These are phyloP conservation scores for Candida qinlingensis DNA, from an alignment of 805 yeast genomes.

Conservation along the genomic window DNA sequence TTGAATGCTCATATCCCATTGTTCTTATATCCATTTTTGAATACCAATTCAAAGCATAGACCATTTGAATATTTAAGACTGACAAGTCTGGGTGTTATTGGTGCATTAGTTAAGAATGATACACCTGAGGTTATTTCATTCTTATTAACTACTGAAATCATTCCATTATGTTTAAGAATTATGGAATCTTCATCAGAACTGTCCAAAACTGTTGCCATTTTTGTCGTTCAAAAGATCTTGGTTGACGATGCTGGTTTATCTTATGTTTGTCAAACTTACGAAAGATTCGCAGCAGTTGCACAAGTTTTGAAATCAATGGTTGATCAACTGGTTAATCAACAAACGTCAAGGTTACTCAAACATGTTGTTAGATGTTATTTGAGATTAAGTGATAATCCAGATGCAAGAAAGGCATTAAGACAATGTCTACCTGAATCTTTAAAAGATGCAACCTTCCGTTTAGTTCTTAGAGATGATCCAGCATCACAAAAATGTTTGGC, in stretches of 20 bases:
- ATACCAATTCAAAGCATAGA: slow-evolving; percentile 85
- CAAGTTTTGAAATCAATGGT: slow-evolving; percentile 85
- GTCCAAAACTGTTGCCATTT: slow-evolving; percentile 93
- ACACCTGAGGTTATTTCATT: slow-evolving; percentile 93
- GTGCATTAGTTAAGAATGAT: slow-evolving; percentile 93
- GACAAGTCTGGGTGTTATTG: slow-evolving; percentile 93
- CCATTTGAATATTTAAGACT: slow-evolving; percentile 91
- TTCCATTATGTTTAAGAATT: slow-evolving; percentile 87
- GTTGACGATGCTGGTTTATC: slow-evolving; percentile 87
- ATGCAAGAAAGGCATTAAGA: slow-evolving; percentile 83
- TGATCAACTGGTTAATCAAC: slow-evolving; percentile 69
- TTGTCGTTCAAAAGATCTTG: slow-evolving; percentile 88
- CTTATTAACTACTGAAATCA: slow-evolving; percentile 89
- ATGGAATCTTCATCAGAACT: slow-evolving; percentile 95
- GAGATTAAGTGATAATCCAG: slow-evolving; percentile 82
- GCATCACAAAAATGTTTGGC: slow-evolving; percentile 85
- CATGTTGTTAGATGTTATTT: slow-evolving; percentile 93
- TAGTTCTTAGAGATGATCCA: slow-evolving; percentile 75
- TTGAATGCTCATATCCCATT: slow-evolving; percentile 88
- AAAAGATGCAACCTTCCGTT: slow-evolving; percentile 79
- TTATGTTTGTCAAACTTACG: slow-evolving; percentile 92
- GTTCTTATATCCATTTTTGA: slow-evolving; percentile 87
- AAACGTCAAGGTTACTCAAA: slow-evolving; percentile 79
- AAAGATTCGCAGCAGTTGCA: slow-evolving; percentile 90
- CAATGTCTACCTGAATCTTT: slow-evolving; percentile 82